Evolutionary conservation across 352 stramenopile species (phyloP).

Genomic region (Phytopythium litorale): DNA sequence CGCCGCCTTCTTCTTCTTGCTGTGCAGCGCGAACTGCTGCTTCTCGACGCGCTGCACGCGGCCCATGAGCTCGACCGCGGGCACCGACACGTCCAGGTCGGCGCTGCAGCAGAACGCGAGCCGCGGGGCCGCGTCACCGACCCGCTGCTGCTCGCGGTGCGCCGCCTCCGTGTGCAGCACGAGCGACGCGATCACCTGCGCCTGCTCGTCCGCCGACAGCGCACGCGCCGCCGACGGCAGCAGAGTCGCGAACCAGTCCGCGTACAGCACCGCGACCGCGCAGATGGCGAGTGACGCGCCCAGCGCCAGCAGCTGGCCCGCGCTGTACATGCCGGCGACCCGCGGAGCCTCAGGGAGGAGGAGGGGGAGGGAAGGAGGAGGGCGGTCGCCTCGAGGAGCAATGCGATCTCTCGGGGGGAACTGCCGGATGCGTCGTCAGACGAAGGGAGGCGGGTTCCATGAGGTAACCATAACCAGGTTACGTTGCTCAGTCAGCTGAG

Average conservation of each 20-base stretch:
- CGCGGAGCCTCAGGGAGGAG: not conserved
- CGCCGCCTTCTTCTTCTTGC: conserved; percentile 43
- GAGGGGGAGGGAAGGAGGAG: not conserved
- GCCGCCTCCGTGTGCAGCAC: conserved; percentile 48
- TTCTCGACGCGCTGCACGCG: conserved; percentile 43
- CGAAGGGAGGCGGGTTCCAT: not conserved
- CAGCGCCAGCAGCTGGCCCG: conserved; percentile 58
- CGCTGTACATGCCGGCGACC: conserved; percentile 1
- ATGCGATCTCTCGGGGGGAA: not conserved
- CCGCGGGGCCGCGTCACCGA: conserved; percentile 19
- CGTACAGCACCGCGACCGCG: conserved; percentile 50
- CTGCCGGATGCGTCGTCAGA: not conserved
- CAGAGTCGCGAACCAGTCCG: conserved; percentile 44
- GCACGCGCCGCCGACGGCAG: conserved; percentile 29
- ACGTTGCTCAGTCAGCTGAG: too few relatives aligned
- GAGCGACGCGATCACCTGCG: conserved; percentile 62
- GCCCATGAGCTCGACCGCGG: conserved; percentile 71
- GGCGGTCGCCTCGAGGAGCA: not conserved
- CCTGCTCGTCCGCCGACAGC: conserved; percentile 49
- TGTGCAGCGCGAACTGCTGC: conserved; percentile 26
- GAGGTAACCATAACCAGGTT: too few relatives aligned
- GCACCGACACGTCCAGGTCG: conserved; percentile 75
- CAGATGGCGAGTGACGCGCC: conserved; percentile 46
- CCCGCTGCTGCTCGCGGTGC: conserved; percentile 7
- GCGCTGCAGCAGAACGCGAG: conserved; percentile 82